Base-by-base conservation (phyloP, 2,329 filamentous ascomycete genomes). In the Coniochaeta sp. region DNA sequence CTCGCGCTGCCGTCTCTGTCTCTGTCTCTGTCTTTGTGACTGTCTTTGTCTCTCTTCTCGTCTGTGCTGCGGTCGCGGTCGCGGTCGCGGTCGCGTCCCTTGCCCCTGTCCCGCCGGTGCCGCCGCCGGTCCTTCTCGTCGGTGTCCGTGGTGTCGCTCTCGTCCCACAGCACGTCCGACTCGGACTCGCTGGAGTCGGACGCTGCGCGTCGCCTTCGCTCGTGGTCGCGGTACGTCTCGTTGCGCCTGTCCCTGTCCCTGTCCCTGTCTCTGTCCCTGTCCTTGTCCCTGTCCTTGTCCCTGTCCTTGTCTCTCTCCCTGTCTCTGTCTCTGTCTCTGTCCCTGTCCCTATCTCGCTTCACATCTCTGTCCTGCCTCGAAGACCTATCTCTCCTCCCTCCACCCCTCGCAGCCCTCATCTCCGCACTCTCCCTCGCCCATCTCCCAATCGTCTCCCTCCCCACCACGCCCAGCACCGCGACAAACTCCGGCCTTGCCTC, bases 401-500 rank as follows among this genome's bases (percentile, higher is more conserved):
- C 12, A 6, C 32, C 32, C 32, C 32, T 34, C 32, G 32, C 32
- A 34, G 6, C 32, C 32, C 32, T 34, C 6, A 78, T 77, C 30
- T 81, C 77, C 9, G 74, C 73, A 42, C 77, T 84, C 58, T 76
- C 73, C 4, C 75, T 75, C 1, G 83, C 83, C 59, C 77, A 81
- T 7, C 80, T 74, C 22, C 74, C 72, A 42, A 88, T 79, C 50
- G 87, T 70, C 14, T 81, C 78, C 1, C 75, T 76, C 1, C 74
- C 74, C 2, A 87, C 73, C 16, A 79, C 74, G 4, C 85, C 85
- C 0, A 88, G 75, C 4, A 88, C 72, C 14, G 84, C 85, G 2
- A 87, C 83, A 61, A 83, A 87, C 1, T 81, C 78, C 0, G 83
- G 83, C 1, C 82, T 77, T 10, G 84, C 84, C 68, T 87, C 84